phyloP scores from a whole-genome alignment of 306 rosid species.

The Rosa chinensis region DNA sequence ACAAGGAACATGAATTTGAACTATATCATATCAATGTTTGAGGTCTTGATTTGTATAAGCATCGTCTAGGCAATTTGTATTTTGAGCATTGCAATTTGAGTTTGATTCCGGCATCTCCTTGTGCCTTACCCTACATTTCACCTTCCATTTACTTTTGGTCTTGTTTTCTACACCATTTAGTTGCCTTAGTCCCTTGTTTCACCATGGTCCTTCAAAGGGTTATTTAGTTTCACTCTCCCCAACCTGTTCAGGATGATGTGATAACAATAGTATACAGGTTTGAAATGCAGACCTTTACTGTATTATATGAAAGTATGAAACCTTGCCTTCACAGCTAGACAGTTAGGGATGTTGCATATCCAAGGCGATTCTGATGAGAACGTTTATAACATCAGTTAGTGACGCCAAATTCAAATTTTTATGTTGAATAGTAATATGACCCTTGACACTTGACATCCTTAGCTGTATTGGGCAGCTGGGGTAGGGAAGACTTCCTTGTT shows the following conservation, averaged over 20 bases:
- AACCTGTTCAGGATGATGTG: too few species aligned
- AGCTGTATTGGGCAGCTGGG: background rate
- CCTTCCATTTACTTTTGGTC: background rate
- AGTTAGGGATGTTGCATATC: background rate
- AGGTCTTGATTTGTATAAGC: background rate
- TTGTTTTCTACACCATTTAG: too few species aligned
- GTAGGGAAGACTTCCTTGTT: background rate
- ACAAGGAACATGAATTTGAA: background rate
- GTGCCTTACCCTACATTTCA: background rate
- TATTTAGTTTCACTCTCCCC: too few species aligned
- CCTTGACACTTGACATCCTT: too few species aligned
- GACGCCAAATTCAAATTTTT: background rate
- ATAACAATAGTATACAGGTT: too few species aligned
- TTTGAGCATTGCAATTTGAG: background rate
- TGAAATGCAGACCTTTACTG: background rate
- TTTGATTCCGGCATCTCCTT: too few species aligned
- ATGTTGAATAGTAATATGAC: background rate
- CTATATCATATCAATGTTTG: background rate
- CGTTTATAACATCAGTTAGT: background rate
- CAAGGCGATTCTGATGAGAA: background rate
- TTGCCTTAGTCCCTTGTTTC: background rate
- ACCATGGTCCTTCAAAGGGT: too few species aligned
- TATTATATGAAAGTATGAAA: background rate
- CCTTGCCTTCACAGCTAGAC: background rate
- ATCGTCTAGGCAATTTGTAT: background rate